Base-by-base conservation (phyloP, 192 early-diverging fungal species). In the Pecoramyces ruminantium region DNA sequence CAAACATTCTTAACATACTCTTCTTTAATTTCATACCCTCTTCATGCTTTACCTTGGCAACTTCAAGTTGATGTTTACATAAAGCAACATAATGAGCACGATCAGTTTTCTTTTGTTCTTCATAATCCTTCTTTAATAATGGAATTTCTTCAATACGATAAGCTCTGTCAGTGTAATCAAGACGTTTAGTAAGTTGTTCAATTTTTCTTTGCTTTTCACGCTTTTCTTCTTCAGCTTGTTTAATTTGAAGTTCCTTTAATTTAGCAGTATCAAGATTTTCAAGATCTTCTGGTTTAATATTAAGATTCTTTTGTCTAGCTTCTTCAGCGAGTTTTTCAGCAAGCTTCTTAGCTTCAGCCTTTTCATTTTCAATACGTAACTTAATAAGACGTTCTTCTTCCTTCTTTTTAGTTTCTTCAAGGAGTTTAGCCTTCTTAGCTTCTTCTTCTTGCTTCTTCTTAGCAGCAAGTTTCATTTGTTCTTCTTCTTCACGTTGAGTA, bases 81-180 rank as follows among this genome's bases (percentile, higher is more conserved):
- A 93, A 90, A 58, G 89, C 92, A 30, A 93, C 91, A 85, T 96
- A 90, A 85, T 90, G 90, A 78, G 92, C 93, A 82, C 86, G 86
- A 85, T 98, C 98, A n/a, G 83, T 85, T 85, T 88, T 88, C 86
- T 94, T 94, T 86, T 98, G 97, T 42, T 88, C 87, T 77, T 94
- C 94, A 83, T 98, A 97, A 86, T 98, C 97, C 81, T 93, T 90
- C 77, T 91, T 92, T 77, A 98, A 90, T 30, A 97, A 87, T 77
- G 96, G 93, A 83, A 93, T 92, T 88, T 99, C 98, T 80, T 92
- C 91, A 84, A 92, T 90, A 82, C 97, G 94, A 88, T 88, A 93
- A 21, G 97, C 98, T 84, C 98, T 95, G 87, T 97, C 96, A 25
- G 92, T 88, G 84, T 96, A 95, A 86, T 99, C 98, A 30, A 93